These are phyloP conservation scores for Solanum clarkiae DNA, from an alignment of 257 asterid genomes.

Conservation along the genomic window DNA sequence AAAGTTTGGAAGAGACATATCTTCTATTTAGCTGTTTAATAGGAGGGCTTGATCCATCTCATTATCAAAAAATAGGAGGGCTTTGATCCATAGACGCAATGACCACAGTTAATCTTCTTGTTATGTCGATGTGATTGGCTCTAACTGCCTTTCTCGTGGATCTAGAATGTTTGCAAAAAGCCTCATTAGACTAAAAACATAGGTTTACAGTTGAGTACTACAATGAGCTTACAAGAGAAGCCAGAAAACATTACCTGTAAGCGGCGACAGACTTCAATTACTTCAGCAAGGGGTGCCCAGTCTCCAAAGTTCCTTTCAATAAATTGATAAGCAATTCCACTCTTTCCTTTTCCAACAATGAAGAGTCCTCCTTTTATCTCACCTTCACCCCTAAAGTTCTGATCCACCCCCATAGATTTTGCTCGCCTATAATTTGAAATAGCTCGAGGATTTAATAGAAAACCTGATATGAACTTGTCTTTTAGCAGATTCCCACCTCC, in stretches of 20 bases:
- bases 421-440: conserved; percentile 73
- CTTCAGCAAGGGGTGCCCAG: conserved; percentile 79
- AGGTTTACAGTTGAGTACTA: neutral
- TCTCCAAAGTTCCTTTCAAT: conserved; percentile 82
- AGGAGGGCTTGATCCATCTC: neutral
- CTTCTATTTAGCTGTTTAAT: neutral
- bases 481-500: conserved; percentile 84
- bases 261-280: conserved; percentile 56
- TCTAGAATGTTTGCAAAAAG: conserved; percentile 8
- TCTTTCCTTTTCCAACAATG: conserved; percentile 61
- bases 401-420: conserved; percentile 47
- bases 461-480: conserved; percentile 72
- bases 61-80: neutral
- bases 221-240: neutral
- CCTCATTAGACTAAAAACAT: neutral
- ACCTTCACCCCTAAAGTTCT: conserved; percentile 72
- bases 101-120: neutral
- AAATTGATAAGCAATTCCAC: conserved; percentile 74
- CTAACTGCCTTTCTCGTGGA: conserved; percentile 7
- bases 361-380: conserved; percentile 77
- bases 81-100: neutral
- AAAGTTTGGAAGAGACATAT: neutral
- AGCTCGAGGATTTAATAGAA: conserved; percentile 68
- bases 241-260: conserved; percentile 40
- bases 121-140: neutral